Evolutionary conservation across 2,329 filamentous ascomycete genomes (phyloP).

Genomic region (Pseudogymnoascus verrucosus): DNA sequence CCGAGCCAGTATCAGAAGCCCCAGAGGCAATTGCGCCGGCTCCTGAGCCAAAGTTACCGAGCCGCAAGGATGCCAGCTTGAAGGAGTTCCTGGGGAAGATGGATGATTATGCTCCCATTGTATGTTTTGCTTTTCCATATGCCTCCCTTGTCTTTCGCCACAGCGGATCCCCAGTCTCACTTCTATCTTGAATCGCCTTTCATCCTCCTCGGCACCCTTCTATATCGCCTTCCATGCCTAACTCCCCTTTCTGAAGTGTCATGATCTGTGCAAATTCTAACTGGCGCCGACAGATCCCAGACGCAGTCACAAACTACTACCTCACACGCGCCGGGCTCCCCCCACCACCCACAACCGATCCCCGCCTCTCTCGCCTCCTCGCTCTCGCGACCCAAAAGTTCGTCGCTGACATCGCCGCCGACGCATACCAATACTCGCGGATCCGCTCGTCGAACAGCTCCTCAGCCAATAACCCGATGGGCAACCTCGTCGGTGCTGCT

Average conservation of each 20-base stretch:
- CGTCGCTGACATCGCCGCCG: constrained; percentile 92
- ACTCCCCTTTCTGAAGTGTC: not conserved
- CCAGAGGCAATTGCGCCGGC: constrained; percentile 33
- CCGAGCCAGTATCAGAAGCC: constrained; percentile 2
- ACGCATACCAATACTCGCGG: constrained; percentile 95
- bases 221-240: not conserved
- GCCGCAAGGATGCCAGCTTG: constrained; percentile 84
- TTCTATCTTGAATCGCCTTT: not conserved
- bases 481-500: constrained; percentile 68
- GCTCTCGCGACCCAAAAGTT: constrained; percentile 99
- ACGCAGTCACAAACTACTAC: constrained; percentile 97
- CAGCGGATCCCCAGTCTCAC: not conserved
- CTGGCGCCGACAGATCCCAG: constrained; percentile 64
- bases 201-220: not conserved
- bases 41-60: constrained; percentile 57
- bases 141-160: not conserved
- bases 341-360: constrained; percentile 82
- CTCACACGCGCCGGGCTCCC: constrained; percentile 92
- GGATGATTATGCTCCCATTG: constrained; percentile 96
- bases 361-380: constrained; percentile 82
- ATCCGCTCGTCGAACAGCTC: constrained; percentile 87
- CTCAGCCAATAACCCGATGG: constrained; percentile 85
- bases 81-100: constrained; percentile 93
- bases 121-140: constrained; percentile 39
- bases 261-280: not conserved